Conservation (phyloP, 2,329 filamentous ascomycete genomes). For the Podosphaera aphanis region DNA sequence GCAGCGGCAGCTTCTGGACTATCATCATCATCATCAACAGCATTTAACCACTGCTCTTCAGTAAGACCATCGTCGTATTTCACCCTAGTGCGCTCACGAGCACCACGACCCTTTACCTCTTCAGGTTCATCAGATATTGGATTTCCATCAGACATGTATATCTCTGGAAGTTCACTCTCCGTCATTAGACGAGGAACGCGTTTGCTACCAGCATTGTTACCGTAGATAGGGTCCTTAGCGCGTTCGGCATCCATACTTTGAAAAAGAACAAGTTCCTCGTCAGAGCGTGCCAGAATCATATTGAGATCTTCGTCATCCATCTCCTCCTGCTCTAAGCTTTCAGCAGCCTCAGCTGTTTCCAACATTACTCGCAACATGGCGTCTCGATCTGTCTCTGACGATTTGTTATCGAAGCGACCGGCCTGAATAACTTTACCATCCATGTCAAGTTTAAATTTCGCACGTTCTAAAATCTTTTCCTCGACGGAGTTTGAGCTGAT, state of each 20-base stretch:
- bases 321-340: slow-evolving; percentile 61
- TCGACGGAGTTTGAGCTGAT: slow-evolving; percentile 96
- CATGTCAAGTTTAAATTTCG: slow-evolving; percentile 96
- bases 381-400: slow-evolving; percentile 92
- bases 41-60: slow-evolving; percentile 96
- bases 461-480: slow-evolving; percentile 92
- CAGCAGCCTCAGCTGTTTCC: slow-evolving; percentile 53
- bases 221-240: slow-evolving; percentile 41
- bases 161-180: slow-evolving; percentile 75
- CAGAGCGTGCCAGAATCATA: slow-evolving; percentile 71
- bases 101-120: slow-evolving; percentile 64
- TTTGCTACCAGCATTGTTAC: slow-evolving; percentile 37
- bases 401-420: slow-evolving; percentile 98
- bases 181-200: slow-evolving; percentile 56
- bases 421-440: slow-evolving; percentile 98
- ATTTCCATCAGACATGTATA: slow-evolving; percentile 74
- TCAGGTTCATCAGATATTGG: slow-evolving; percentile 58
- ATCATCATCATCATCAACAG: slow-evolving; percentile 91
- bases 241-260: slow-evolving; percentile 65
- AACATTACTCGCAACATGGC: slow-evolving; percentile 85
- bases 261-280: slow-evolving; percentile 57
- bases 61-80: slow-evolving; percentile 94
- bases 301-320: slow-evolving; percentile 98
- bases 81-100: slow-evolving; percentile 80
- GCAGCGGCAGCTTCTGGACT: slow-evolving; percentile 79